Percentiles rank a stretch among this genome's conserved stretches.
Conservation (phyloP, 306 rosid species). For the Canavalia ensiformis region DNA sequence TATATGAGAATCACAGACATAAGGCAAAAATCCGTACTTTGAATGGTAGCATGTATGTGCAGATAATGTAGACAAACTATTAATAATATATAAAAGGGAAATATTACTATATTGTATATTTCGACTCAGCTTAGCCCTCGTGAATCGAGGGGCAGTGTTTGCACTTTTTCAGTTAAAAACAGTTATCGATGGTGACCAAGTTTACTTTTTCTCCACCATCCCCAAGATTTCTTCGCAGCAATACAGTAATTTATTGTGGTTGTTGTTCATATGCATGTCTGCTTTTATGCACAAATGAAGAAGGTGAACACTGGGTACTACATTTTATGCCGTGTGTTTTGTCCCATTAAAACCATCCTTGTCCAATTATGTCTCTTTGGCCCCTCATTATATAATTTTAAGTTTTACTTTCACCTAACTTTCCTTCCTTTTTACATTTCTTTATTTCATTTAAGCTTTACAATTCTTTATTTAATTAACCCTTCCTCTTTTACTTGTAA, state of each 20-base stretch:
- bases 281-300: constrained; percentile 50
- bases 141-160: constrained; percentile 70
- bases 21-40: constrained; percentile 62
- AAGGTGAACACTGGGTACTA: constrained; percentile 57
- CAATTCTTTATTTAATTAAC: not conserved
- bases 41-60: constrained; percentile 31
- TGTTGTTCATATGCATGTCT: constrained; percentile 55
- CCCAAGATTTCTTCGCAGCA: constrained; percentile 55
- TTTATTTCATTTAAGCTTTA: not conserved
- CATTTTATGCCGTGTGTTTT: constrained; percentile 68
- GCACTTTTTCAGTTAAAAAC: constrained; percentile 67
- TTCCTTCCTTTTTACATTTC: constrained; percentile 34
- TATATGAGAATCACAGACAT: constrained; percentile 62
- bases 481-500: constrained; percentile 30
- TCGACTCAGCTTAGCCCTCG: constrained; percentile 59
- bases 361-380: constrained; percentile 69
- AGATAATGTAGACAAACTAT: constrained; percentile 37
- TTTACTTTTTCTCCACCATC: constrained; percentile 49
- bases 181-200: constrained; percentile 57
- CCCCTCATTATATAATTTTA: constrained; percentile 50
- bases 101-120: constrained; percentile 13
- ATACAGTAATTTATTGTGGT: constrained; percentile 43
- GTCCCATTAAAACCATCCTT: constrained; percentile 73
- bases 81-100: not conserved
- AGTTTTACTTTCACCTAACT: constrained; percentile 47